A percentile compares a stretch with the other conserved stretches of the same genome.
These are phyloP conservation scores for Epichloe bromicola DNA, from an alignment of 2,329 filamentous ascomycete genomes.

Conservation along the genomic window DNA sequence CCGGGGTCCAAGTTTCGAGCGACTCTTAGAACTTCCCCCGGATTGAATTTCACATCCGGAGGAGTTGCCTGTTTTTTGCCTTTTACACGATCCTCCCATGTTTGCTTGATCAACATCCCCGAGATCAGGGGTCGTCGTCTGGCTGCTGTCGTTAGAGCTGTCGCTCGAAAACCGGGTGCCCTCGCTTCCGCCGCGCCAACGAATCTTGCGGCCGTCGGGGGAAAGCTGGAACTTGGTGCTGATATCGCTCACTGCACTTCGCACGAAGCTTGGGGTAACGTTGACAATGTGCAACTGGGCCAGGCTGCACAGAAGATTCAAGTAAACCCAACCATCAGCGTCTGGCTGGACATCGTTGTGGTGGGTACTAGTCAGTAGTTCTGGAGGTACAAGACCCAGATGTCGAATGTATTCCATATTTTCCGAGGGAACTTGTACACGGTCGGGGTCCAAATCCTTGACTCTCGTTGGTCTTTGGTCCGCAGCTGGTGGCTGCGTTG, in stretches of 20 bases:
- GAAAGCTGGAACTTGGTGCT: constrained; percentile 70
- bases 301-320: constrained; percentile 69
- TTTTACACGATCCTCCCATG: constrained; percentile 29
- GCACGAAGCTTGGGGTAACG: constrained; percentile 66
- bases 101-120: constrained; percentile 34
- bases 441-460: constrained; percentile 63
- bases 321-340: constrained; percentile 65
- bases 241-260: constrained; percentile 54
- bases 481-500: constrained; percentile 27
- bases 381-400: constrained; percentile 51
- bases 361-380: constrained; percentile 27
- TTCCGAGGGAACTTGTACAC: constrained; percentile 60
- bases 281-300: constrained; percentile 78
- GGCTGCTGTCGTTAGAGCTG: constrained; percentile 37
- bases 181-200: constrained; percentile 60
- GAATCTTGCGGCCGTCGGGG: constrained; percentile 62
- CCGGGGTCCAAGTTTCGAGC: constrained; percentile 26
- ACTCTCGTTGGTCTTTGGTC: constrained; percentile 70
- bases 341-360: constrained; percentile 42
- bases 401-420: constrained; percentile 73
- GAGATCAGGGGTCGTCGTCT: constrained; percentile 32
- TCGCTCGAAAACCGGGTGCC: constrained; percentile 55
- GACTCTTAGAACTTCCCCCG: constrained; percentile 22
- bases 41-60: constrained; percentile 22
- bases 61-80: constrained; percentile 27